Base-by-base conservation (phyloP, 176 grass and related monocot species). In the Typha latifolia region DNA sequence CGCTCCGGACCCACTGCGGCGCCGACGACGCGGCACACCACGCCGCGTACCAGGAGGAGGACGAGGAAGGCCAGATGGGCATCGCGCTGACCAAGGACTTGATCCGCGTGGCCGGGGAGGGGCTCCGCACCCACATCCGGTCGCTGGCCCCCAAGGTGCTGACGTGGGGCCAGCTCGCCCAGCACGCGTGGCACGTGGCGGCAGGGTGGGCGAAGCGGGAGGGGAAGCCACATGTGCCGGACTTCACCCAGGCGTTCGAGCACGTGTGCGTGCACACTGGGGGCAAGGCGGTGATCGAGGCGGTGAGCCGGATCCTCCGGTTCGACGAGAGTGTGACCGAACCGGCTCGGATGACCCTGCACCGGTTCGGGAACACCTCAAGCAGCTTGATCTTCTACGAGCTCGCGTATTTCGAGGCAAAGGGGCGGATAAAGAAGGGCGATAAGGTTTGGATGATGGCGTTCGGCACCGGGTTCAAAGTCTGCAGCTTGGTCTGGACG, bases 241-340 rank as follows among this genome's bases (percentile, higher is more conserved):
- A 87, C 69, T 87, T 91, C 67, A 87, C 73, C 67, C 23, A 78
- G 1, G 78, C 81, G 21, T 82, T 85, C 9, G 82, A 93, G 16
- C 90, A 93, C 69, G 85, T 88, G 55, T 93, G 90, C 78, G 63
- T 93, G 0, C 90, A 93, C 90, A 78, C 85, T 0, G 90, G 90
- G 20, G 82, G 90, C 7, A 27, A 61, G 20, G 79, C 85, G 0
- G 85, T 93, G 14, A 85, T 93, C 61, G 76, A 88, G 5, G 85
- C 79, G 0, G 82, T 88, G 20, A 77, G 76, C 21, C 51, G 51
- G n/a, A 81, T 51, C 48, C 72, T 94, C 16, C 82, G 79, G 0
- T 75, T 94, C 16, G 76, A 74, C 14, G 75, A 81, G 49, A 49
- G 31, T n/a, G 85, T 85, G 61, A 51, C 82, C 32, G 89, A 92